These are phyloP conservation scores for Paramecium octaurelia DNA, from an alignment of 73 alveolate genomes.

Conservation along the genomic window DNA sequence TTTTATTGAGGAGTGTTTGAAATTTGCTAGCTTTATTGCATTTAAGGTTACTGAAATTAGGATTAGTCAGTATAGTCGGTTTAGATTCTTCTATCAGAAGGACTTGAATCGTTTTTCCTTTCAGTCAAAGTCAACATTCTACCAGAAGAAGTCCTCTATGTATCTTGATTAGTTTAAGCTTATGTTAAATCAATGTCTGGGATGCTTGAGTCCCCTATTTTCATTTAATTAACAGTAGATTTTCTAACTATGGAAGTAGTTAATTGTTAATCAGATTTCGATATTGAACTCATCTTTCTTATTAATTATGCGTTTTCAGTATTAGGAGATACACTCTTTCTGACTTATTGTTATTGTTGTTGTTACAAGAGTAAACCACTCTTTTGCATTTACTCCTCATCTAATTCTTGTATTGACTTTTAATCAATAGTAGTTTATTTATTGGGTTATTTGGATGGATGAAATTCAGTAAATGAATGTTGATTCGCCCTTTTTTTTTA, in stretches of 20 bases:
- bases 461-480: not conserved
- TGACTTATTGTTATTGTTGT: not conserved
- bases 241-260: not conserved
- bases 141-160: slow-evolving; percentile 7
- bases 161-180: slow-evolving; percentile 6
- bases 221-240: not conserved
- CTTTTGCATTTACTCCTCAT: not conserved
- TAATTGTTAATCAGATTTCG: not conserved
- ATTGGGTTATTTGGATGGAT: not conserved
- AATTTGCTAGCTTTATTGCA: not conserved
- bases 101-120: not conserved
- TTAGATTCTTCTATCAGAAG: slow-evolving; percentile 23
- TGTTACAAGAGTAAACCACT: not conserved
- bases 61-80: not conserved
- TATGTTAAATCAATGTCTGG: slow-evolving; percentile 4
- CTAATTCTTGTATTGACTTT: not conserved
- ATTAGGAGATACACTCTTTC: not conserved
- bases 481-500: not conserved
- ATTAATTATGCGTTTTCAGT: not conserved
- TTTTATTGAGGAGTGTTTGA: not conserved
- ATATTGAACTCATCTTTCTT: not conserved
- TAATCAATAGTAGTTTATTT: not conserved
- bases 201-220: not conserved
- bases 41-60: not conserved
- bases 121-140: slow-evolving; percentile 16